Conservation (phyloP, 768 basidiomycete genomes). For the Rhizopogon vinicolor region DNA sequence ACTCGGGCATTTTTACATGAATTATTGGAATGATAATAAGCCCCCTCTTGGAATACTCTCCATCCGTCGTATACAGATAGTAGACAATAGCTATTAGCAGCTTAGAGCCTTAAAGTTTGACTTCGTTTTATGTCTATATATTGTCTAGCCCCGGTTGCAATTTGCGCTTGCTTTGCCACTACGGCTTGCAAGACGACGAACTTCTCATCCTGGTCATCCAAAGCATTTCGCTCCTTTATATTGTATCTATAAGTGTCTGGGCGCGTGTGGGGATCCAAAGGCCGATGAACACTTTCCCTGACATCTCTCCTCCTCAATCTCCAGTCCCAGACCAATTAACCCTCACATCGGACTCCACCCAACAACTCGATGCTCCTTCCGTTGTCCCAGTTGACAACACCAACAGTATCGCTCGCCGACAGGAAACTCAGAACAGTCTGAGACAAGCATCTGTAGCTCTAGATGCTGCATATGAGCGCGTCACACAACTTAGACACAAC, state of each 20-base stretch:
- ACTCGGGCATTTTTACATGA: not conserved
- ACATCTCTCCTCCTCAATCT: not conserved
- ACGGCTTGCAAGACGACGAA: not conserved
- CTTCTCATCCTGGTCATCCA: not conserved
- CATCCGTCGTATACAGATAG: too few relatives aligned
- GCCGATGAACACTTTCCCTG: not conserved
- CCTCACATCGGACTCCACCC: not conserved
- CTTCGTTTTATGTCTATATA: not conserved
- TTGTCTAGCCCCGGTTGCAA: not conserved
- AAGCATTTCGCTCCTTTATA: not conserved
- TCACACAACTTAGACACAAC: constrained; percentile 50
- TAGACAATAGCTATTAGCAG: too few relatives aligned
- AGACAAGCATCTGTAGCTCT: constrained; percentile 50
- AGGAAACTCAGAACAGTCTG: constrained; percentile 33
- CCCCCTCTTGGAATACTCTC: constrained; percentile 1
- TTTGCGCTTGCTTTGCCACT: not conserved
- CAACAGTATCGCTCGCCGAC: not conserved
- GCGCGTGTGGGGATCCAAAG: not conserved
- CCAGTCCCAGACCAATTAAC: constrained; percentile 1
- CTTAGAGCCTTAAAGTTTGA: too few relatives aligned
- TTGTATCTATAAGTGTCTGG: not conserved
- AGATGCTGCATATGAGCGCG: constrained; percentile 50
- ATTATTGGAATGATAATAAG: not conserved
- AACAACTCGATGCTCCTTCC: not conserved
- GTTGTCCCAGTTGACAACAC: not conserved